phyloP scores from a whole-genome alignment of 129 eudicot genomes.

The Solidago caesia region DNA sequence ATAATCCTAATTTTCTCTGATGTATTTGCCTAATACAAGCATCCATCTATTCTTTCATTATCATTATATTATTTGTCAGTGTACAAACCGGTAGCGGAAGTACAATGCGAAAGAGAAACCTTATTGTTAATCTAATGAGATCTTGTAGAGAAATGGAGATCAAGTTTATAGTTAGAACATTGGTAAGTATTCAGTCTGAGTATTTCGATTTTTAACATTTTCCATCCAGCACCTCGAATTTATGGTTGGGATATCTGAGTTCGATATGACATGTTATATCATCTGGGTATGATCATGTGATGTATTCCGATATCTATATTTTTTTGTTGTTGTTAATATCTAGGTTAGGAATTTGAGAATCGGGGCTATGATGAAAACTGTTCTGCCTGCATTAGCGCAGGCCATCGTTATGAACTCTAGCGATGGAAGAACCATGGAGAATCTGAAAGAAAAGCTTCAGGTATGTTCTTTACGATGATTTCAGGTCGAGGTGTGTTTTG shows the following conservation, averaged over 20 bases:
- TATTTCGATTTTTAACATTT: slow-evolving; percentile 1
- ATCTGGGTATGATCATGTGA: slow-evolving; percentile 18
- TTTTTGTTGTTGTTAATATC: slow-evolving; percentile 14
- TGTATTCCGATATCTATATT: slow-evolving; percentile 1
- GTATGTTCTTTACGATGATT: slow-evolving; percentile 36
- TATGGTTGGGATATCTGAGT: background rate
- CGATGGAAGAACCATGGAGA: slow-evolving; percentile 40
- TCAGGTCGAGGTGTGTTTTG: background rate
- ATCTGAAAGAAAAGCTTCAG: slow-evolving; percentile 65
- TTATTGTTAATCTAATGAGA: slow-evolving; percentile 82
- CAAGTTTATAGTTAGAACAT: slow-evolving; percentile 89
- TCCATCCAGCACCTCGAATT: slow-evolving; percentile 7
- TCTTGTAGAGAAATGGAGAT: slow-evolving; percentile 96
- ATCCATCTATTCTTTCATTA: slow-evolving; percentile 19
- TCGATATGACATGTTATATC: slow-evolving; percentile 5
- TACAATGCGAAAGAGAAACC: slow-evolving; percentile 63
- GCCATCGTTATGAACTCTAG: slow-evolving; percentile 62
- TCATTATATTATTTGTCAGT: slow-evolving; percentile 55
- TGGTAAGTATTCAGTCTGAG: slow-evolving; percentile 46
- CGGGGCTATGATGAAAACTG: slow-evolving; percentile 98
- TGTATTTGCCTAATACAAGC: slow-evolving; percentile 2
- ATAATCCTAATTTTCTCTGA: slow-evolving; percentile 1
- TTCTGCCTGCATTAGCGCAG: slow-evolving; percentile 94
- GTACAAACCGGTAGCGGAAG: slow-evolving; percentile 89
- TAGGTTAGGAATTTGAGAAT: slow-evolving; percentile 95